Conservation (phyloP, 23 red algal genomes). For the Gracilaria caudata region DNA sequence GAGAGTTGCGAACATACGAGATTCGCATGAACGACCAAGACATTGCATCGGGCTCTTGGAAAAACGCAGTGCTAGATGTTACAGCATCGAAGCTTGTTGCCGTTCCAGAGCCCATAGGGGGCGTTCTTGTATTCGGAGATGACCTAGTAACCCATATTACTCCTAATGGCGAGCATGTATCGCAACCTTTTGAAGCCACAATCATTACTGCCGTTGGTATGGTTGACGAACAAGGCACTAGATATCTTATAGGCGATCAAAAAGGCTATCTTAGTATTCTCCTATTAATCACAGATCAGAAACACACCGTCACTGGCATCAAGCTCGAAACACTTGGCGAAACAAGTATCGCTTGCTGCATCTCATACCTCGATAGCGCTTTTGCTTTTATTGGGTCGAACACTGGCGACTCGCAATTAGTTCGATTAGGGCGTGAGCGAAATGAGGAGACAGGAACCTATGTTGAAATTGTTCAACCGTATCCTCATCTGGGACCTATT, state of each 20-base stretch:
- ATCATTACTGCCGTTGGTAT: conserved; percentile 64
- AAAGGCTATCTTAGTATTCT: conserved; percentile 88
- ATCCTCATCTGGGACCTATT: conserved; percentile 90
- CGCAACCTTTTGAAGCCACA: conserved; percentile 56
- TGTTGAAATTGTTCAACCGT: conserved; percentile 85
- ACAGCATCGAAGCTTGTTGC: conserved; percentile 74
- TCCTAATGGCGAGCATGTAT: conserved; percentile 20
- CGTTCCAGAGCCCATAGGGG: conserved; percentile 69
- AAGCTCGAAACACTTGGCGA: conserved; percentile 84
- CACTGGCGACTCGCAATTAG: conserved; percentile 87
- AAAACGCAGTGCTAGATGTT: conserved; percentile 69
- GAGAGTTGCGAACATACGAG: conserved; percentile 71
- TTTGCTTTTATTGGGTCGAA: conserved; percentile 90
- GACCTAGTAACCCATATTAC: conserved; percentile 69
- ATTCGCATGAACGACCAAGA: conserved; percentile 82
- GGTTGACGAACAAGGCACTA: conserved; percentile 70
- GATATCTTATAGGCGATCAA: conserved; percentile 90
- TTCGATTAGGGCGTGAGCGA: conserved; percentile 51
- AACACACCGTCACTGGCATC: conserved; percentile 45
- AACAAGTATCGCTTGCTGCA: conserved; percentile 68
- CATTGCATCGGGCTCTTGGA: conserved; percentile 56
- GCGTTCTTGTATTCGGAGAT: conserved; percentile 85
- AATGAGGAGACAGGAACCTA: conserved; percentile 48
- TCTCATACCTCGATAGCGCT: conserved; percentile 85
- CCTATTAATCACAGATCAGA: conserved; percentile 52